Evolutionary conservation across 164 flowering plant species (phyloP).

Genomic region (Vitis vinifera): ASM3070453v1 NC_081812.1:16481001-16481500

Average conservation of each 20-base stretch:
- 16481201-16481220: constrained; percentile 4
- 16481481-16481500: constrained; percentile 30
- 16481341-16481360: constrained; percentile 27
- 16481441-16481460: not conserved
- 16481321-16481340: constrained; percentile 18
- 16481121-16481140: constrained; percentile 12
- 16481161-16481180: constrained; percentile 36
- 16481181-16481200: constrained; percentile 24
- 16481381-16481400: not conserved
- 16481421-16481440: not conserved
- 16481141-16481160: constrained; percentile 26
- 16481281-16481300: constrained; percentile 24
- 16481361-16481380: constrained; percentile 13
- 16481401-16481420: constrained; percentile 4
- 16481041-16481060: constrained; percentile 18
- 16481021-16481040: constrained; percentile 29
- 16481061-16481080: too few relatives aligned
- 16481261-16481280: constrained; percentile 23
- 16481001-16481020: constrained; percentile 46
- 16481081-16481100: constrained; percentile 13
- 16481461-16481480: not conserved
- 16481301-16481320: constrained; percentile 31
- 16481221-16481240: constrained; percentile 27
- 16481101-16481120: constrained; percentile 37
- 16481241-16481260: constrained; percentile 40